Base-by-base conservation (phyloP, 192 early-diverging fungal species). In the Backusella tuberculispora region DNA sequence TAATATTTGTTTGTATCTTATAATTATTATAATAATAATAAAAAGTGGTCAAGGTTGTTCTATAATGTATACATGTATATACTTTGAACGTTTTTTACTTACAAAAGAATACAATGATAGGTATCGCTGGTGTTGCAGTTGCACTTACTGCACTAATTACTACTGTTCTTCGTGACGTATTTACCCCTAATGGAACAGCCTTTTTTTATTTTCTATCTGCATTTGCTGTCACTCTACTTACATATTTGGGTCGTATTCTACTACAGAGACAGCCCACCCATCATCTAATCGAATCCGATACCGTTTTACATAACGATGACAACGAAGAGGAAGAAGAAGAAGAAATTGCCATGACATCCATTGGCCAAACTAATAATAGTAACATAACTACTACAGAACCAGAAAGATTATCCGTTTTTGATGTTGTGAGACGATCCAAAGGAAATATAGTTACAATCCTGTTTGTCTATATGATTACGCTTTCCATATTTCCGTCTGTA, bases 401-500 rank as follows among this genome's bases (percentile, higher is more conserved):
- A 8, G 29, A 10, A 6, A 46, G 37, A 7, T 6, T 75, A 29
- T 72, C 69, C 14, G 48, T 75, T 24, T 21, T 47, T 37, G 40
- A 71, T 21, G 66, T 74, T 21, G 19, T 78, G 10, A 37, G 34
- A 48, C 75, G 43, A 65, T 82, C 73, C n/a, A 71, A 14, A 10
- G 70, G 70, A 67, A 86, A 44, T 81, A 80, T 37, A 83, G 88
- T 48, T 81, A 26, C 87, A 5, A 82, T 92, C 6, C 69, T 84
- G 2, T 77, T 90, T 17, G 82, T 89, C 47, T 93, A 91, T 78
- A 70, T 84, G 8, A 77, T 93, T 45, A 95, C 94, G 0, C 80
- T 95, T 7, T 82, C 88, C 2, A 76, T 94, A 3, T 95, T 90
- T 76, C 94, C 94, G 0, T 90, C 93, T 6, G 83, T 94, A 26